phyloP scores from a whole-genome alignment of 495 filamentous ascomycete species.

The Penicillium waksmanii region DNA sequence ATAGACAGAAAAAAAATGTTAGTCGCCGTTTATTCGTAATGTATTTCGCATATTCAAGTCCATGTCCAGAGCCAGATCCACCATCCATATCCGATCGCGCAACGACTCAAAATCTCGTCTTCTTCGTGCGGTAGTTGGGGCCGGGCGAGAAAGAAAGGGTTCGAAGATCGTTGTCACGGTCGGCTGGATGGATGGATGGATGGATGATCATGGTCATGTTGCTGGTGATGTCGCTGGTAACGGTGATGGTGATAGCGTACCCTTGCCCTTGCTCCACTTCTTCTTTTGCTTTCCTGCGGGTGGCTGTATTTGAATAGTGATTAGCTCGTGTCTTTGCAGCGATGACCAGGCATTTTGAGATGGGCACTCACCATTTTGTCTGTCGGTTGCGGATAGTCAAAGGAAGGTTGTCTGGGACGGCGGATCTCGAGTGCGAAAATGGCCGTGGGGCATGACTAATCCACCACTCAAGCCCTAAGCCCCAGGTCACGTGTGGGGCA shows the following conservation, averaged over 20 bases:
- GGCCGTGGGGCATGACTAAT: conserved; percentile 53
- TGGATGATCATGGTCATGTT: conserved; percentile 8
- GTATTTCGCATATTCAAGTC: not conserved
- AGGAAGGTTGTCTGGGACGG: conserved; percentile 38
- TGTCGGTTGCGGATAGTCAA: conserved; percentile 52
- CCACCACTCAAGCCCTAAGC: conserved; percentile 42
- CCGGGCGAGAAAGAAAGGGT: conserved; percentile 17
- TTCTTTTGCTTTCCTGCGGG: conserved; percentile 96
- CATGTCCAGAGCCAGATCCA: not conserved
- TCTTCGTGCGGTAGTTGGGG: conserved; percentile 16
- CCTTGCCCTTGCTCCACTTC: conserved; percentile 99
- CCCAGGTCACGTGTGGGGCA: conserved; percentile 28
- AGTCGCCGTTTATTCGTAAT: conserved; percentile 22
- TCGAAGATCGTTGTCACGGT: conserved; percentile 32
- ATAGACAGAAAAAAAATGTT: conserved; percentile 31
- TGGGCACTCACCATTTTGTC: conserved; percentile 54
- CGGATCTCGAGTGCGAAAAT: conserved; percentile 47
- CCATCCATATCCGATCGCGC: conserved; percentile 8
- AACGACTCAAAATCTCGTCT: conserved; percentile 22
- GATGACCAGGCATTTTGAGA: conserved; percentile 4
- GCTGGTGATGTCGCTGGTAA: conserved; percentile 10
- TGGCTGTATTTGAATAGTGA: conserved; percentile 55
- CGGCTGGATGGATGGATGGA: conserved; percentile 14
- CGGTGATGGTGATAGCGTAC: conserved; percentile 54
- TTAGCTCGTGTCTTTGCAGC: conserved; percentile 12